Evolutionary conservation across 164 flowering plant species (phyloP).

Genomic region (Vitis amurensis): DNA sequence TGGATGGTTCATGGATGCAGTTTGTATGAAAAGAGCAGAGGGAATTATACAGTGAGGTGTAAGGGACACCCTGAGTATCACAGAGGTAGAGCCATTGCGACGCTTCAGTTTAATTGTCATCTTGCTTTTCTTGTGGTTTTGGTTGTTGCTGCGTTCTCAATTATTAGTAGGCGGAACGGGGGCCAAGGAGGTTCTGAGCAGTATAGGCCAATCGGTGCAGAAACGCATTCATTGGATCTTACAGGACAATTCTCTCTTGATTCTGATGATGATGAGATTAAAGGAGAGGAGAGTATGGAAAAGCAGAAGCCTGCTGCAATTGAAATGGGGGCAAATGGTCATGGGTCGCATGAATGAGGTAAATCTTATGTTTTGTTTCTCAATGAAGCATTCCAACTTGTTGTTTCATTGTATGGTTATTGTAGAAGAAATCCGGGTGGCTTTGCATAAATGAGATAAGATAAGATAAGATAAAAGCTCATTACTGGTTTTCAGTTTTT

Average conservation of each 20-base stretch:
- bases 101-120: conserved; percentile 87
- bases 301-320: conserved; percentile 24
- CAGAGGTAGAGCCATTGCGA: conserved; percentile 77
- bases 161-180: conserved; percentile 32
- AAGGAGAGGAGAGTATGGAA: conserved; percentile 30
- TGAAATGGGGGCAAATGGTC: conserved; percentile 46
- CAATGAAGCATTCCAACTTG: not conserved
- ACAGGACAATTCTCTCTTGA: conserved; percentile 64
- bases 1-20: conserved; percentile 63
- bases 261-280: conserved; percentile 56
- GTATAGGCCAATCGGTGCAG: conserved; percentile 68
- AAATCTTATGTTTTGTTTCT: not conserved
- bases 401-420: not conserved
- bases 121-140: conserved; percentile 72
- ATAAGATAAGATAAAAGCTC: no score
- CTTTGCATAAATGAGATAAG: not conserved
- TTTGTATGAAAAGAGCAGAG: conserved; percentile 68
- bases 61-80: conserved; percentile 80
- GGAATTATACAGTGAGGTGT: conserved; percentile 77
- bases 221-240: conserved; percentile 45
- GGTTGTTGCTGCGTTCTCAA: conserved; percentile 38
- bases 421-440: not conserved
- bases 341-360: conserved; percentile 57
- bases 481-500: no score
- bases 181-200: conserved; percentile 16